A percentile compares a stretch with the other conserved stretches of the same genome.
Evolutionary conservation across 164 flowering plant genomes (phyloP).

Genomic region (Platanus orientalis): DNA sequence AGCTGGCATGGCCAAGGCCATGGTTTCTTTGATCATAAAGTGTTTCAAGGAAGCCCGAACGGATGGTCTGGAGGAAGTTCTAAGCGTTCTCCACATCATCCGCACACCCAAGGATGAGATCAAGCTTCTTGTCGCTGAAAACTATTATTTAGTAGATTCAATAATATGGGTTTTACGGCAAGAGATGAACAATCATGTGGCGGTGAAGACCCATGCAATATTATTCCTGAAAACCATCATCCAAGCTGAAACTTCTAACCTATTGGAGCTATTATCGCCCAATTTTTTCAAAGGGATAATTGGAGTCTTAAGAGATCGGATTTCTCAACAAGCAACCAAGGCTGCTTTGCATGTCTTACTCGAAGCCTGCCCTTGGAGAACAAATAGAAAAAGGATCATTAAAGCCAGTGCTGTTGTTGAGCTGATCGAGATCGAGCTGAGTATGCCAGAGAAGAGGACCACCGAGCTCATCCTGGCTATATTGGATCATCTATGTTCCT

Average conservation of each 20-base stretch:
- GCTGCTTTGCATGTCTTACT: slow-evolving; percentile 38
- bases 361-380: slow-evolving; percentile 37
- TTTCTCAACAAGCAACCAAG: slow-evolving; percentile 28
- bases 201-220: slow-evolving; percentile 28
- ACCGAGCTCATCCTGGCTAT: slow-evolving; percentile 39
- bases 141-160: slow-evolving; percentile 26
- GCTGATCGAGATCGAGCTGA: slow-evolving; percentile 52
- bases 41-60: slow-evolving; percentile 15
- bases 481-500: slow-evolving; percentile 40
- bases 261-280: slow-evolving; percentile 28
- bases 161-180: slow-evolving; percentile 36
- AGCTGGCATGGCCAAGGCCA: slow-evolving; percentile 32
- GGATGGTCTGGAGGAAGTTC: slow-evolving; percentile 37
- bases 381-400: slow-evolving; percentile 40
- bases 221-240: slow-evolving; percentile 29
- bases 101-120: slow-evolving; percentile 12
- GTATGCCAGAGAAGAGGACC: slow-evolving; percentile 27
- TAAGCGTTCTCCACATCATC: slow-evolving; percentile 29
- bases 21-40: slow-evolving; percentile 18
- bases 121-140: slow-evolving; percentile 3
- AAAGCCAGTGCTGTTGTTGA: slow-evolving; percentile 49
- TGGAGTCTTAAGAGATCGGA: slow-evolving; percentile 17
- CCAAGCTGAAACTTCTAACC: slow-evolving; percentile 17
- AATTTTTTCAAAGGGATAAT: slow-evolving; percentile 41
- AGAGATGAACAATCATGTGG: background rate